Conservation (phyloP, 345 rosid species). For the Populus alba region DNA sequence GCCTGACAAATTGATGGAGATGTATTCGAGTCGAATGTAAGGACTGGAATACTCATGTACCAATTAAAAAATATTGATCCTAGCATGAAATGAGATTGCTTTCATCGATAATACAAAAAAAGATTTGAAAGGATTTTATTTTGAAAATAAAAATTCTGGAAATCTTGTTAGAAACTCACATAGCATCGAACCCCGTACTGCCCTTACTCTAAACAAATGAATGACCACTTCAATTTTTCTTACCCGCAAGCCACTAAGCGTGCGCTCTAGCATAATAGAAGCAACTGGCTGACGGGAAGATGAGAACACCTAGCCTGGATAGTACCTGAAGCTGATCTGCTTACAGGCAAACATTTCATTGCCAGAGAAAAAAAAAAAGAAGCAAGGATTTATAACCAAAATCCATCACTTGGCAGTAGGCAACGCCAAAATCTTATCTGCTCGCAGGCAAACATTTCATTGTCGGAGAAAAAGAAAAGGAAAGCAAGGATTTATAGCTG, state of each 20-base stretch:
- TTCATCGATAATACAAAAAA: background rate
- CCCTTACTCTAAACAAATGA: background rate
- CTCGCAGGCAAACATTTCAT: background rate
- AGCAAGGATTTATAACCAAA: conserved; percentile 34
- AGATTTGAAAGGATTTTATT: background rate
- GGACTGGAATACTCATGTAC: background rate
- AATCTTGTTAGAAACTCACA: background rate
- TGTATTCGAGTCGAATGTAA: background rate
- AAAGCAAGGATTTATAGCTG: conserved; percentile 13
- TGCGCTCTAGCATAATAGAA: conserved; percentile 82
- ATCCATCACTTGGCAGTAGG: conserved; percentile 95
- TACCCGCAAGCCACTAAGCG: conserved; percentile 93
- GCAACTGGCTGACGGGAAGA: conserved; percentile 79
- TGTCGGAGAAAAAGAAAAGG: background rate
- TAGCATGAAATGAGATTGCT: background rate
- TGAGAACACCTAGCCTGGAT: conserved; percentile 94
- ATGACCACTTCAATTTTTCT: conserved; percentile 1
- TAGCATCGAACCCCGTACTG: background rate
- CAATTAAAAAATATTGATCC: background rate
- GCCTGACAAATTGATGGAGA: background rate
- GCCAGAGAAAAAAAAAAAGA: background rate
- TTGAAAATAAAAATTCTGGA: background rate
- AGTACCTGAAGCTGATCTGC: conserved; percentile 66
- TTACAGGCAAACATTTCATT: background rate
- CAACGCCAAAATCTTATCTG: conserved; percentile 90